Conservation (phyloP, 129 eudicot species). For the Pulicaria dysenterica region DNA sequence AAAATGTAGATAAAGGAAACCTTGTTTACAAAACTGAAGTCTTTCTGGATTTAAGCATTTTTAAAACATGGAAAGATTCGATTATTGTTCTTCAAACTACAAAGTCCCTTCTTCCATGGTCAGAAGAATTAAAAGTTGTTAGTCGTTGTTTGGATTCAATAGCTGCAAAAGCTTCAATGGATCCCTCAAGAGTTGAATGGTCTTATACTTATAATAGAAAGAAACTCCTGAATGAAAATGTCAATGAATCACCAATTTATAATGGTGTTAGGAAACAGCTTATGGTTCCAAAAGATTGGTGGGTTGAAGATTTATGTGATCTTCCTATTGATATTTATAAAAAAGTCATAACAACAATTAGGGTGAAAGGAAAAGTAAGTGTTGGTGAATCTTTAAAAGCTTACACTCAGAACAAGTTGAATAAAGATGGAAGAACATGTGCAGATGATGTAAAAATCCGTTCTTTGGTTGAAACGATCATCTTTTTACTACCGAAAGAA, state of each 20-base stretch:
- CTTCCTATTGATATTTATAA: conserved; percentile 69
- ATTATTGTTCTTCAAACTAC: conserved; percentile 83
- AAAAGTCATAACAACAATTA: conserved; percentile 54
- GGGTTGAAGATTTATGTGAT: conserved; percentile 93
- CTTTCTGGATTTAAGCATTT: conserved; percentile 78
- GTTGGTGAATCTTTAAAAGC: conserved; percentile 77
- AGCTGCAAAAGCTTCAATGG: conserved; percentile 73
- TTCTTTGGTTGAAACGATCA: conserved; percentile 52
- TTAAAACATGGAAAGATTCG: conserved; percentile 91
- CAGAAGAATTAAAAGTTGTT: conserved; percentile 72
- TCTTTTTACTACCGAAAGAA: conserved; percentile 50
- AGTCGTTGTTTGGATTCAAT: conserved; percentile 75
- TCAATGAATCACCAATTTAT: conserved; percentile 41
- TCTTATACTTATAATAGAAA: conserved; percentile 76
- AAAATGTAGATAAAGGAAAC: conserved; percentile 74
- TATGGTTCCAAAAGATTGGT: conserved; percentile 79
- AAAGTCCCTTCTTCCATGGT: conserved; percentile 79
- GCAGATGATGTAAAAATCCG: conserved; percentile 53
- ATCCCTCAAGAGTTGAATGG: conserved; percentile 88
- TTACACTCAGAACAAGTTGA: conserved; percentile 56
- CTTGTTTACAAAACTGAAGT: conserved; percentile 81
- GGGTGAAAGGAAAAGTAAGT: conserved; percentile 51
- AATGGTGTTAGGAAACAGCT: conserved; percentile 71
- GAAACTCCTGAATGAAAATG: conserved; percentile 56
- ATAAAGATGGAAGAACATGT: conserved; percentile 47